Evolutionary conservation across 78 protist species (phyloP).

Genomic region (Dictyostelium capitatum): DNA sequence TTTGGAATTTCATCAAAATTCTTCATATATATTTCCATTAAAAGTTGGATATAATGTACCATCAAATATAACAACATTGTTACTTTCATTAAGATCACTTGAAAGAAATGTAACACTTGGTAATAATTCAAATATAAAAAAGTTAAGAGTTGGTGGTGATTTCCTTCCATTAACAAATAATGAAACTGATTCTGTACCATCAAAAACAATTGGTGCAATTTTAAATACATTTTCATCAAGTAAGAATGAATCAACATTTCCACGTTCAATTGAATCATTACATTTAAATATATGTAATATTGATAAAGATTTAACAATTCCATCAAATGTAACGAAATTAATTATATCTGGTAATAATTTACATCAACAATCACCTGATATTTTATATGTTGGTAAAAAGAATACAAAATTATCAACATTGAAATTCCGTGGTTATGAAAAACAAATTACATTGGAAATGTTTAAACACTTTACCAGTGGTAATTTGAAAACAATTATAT

Average conservation of each 20-base stretch:
- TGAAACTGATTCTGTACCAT: neutral
- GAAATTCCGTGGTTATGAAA: neutral
- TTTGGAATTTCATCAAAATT: neutral
- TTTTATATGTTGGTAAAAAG: neutral
- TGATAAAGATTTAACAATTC: neutral
- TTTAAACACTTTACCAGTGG: neutral
- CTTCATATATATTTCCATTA: neutral
- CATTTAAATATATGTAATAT: neutral
- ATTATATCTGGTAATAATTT: neutral
- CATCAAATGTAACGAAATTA: neutral
- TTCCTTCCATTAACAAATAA: neutral
- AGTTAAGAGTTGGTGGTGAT: neutral
- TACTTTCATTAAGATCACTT: neutral
- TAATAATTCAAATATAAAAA: slow-evolving; percentile 1
- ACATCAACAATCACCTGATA: neutral
- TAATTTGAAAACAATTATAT: neutral
- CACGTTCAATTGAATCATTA: neutral
- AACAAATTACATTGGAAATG: neutral
- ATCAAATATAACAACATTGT: neutral
- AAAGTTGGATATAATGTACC: neutral
- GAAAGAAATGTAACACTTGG: slow-evolving; percentile 1
- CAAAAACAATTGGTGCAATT: neutral
- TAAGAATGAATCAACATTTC: neutral
- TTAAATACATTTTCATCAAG: slow-evolving; percentile 5
- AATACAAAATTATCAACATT: neutral